These are phyloP conservation scores for Thelephora terrestris DNA, from an alignment of 1,284 basidiomycete genomes.

Conservation along the genomic window DNA sequence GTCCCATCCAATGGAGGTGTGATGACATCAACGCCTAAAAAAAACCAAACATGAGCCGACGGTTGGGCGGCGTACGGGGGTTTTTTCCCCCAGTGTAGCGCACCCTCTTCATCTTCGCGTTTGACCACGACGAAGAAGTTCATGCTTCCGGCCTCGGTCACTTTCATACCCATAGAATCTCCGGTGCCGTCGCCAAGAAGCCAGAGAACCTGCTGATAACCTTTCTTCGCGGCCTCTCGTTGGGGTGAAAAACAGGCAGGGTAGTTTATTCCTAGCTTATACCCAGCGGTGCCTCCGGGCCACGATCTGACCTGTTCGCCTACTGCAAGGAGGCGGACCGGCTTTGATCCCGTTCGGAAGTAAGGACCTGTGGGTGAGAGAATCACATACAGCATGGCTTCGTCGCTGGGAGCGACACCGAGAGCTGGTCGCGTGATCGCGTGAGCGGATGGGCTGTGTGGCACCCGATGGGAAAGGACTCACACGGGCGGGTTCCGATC, in stretches of 20 bases:
- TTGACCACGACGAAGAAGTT: conserved; percentile 50
- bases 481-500: conserved; percentile 69
- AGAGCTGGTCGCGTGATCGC: conserved; percentile 30
- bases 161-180: conserved; percentile 6
- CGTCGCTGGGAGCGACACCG: conserved; percentile 58
- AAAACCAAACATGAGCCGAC: background rate
- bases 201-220: conserved; percentile 68
- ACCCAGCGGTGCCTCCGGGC: conserved; percentile 69
- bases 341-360: conserved; percentile 52
- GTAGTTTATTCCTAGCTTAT: conserved; percentile 67
- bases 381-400: conserved; percentile 66
- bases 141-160: conserved; percentile 51
- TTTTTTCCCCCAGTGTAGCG: too few species aligned
- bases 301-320: conserved; percentile 65
- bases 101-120: conserved; percentile 27
- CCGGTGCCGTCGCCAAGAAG: conserved; percentile 21
- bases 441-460: background rate
- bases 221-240: conserved; percentile 46
- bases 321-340: conserved; percentile 65
- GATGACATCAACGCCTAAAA: conserved; percentile 47
- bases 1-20: conserved; percentile 73
- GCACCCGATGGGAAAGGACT: conserved; percentile 10
- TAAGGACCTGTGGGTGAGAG: conserved; percentile 61
- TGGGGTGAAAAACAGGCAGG: conserved; percentile 60
- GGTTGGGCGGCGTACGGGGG: too few species aligned